These are phyloP conservation scores for Haematococcus sp. DNA, from an alignment of 139 green algal species.

Conservation along the genomic window DNA sequence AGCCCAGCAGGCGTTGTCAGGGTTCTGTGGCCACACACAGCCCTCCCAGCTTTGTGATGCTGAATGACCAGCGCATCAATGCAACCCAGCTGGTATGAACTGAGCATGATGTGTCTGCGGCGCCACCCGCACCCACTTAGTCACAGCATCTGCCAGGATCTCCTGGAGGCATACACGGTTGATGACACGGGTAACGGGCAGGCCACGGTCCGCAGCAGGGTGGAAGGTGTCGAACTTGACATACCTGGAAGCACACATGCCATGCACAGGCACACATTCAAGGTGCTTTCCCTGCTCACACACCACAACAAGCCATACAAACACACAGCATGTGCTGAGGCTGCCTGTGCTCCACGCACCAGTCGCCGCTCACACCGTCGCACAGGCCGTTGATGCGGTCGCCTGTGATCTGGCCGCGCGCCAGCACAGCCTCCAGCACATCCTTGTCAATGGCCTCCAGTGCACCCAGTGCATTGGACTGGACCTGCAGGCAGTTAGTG, in stretches of 20 bases:
- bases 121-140: conserved; percentile 25
- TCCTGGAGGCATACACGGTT: conserved; percentile 73
- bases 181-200: conserved; percentile 94
- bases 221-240: conserved; percentile 98
- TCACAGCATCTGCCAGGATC: conserved; percentile 58
- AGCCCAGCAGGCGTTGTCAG: neutral
- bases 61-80: too few relatives aligned
- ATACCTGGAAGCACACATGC: conserved; percentile 67
- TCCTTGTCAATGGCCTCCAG: conserved; percentile 81
- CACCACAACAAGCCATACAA: neutral
- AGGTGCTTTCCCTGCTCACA: too few relatives aligned
- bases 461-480: conserved; percentile 86
- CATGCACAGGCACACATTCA: neutral
- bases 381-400: conserved; percentile 90
- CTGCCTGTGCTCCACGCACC: conserved; percentile 43
- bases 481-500: conserved; percentile 56
- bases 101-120: too few relatives aligned
- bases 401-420: conserved; percentile 79
- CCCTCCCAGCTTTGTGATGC: too few relatives aligned
- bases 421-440: conserved; percentile 65
- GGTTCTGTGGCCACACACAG: neutral
- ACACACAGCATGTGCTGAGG: neutral
- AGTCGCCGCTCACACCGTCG: conserved; percentile 88
- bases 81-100: too few relatives aligned
- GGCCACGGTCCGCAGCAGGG: conserved; percentile 80